Evolutionary conservation across 176 grass and related monocot species (phyloP), one percentile per base, ranked within the genome.

Genomic region (Poa pratensis): DNA sequence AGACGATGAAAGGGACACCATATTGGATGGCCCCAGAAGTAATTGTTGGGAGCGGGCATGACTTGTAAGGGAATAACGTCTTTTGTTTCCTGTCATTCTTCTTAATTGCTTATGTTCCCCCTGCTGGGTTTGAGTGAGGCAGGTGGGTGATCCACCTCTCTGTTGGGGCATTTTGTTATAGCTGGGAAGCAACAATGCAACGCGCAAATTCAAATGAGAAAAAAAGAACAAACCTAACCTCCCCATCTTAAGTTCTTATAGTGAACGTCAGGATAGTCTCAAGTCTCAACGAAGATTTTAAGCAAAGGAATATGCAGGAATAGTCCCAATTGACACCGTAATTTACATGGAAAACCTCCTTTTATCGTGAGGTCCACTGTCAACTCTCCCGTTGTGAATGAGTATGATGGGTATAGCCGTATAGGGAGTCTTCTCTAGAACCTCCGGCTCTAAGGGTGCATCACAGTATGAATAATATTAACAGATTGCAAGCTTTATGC

Each of bases 21-120:
- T 87, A 92, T 49, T 97, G 94, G 92, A 97, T 97, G 94, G 94
- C 94, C 57, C 94, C 92, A 85, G 94, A 97, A 94, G 92, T 97
- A 26, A 97, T 97, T 86, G 86, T 97, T 83, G 90, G 92, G 74
- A 94, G 88, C 10, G 90, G 95, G 61, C 86, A 97, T 82, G 92
- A 89, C 76, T 94, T 94, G 92, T 97, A 90, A 91, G 90, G 32
- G 4, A 14, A 37, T 3, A 45, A 35, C 0, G 53, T 69, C 46
- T 88, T 22, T 74, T 28, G 54, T 10, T 43, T 15, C 58, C 43
- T 62, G 55, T 80, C 30, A 57, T 69, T 83, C 32, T 76, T 34
- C 30, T 60, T 75, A 52, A 10, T 83, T 75, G 15, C 17, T 51
- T 34, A 53, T 77, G 59, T 18, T 78, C 24, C 6, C 27, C 27